Base-by-base conservation (phyloP, 2,329 filamentous ascomycete species). In the Talaromyces sp. region DNA sequence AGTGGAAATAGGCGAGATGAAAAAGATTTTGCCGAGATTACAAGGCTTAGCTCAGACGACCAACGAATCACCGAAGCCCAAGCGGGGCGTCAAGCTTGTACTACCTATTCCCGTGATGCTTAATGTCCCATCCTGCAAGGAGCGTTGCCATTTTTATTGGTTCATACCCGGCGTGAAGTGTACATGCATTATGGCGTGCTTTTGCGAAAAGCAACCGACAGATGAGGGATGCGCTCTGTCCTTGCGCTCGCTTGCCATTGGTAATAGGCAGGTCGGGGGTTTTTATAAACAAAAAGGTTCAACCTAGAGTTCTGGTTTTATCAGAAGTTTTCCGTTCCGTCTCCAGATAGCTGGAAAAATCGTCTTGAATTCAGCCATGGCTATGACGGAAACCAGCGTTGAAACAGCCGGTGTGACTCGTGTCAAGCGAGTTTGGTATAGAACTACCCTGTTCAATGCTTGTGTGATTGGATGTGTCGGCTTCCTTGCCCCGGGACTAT, bases 401-500 rank as follows among this genome's bases (percentile, higher is more conserved):
- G 43, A 45, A 19, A 13, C 27, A 10, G 43, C 29, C n/a, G 43
- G 43, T 8, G 29, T 33, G 17, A 10, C 8, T 3, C 22, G 19
- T 19, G 45, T 17, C 10, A 51, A 51, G 35, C 42, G 35, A 20
- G 24, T 39, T 1, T 53, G 45, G 45, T 45, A 53, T 32, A 45
- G 51, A 13, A 43, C 39, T 9, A 45, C 39, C 11, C 20, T 53
- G 2, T 53, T 47, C 43, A 47, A 54, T 35, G 37, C 45, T 32
- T 43, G 35, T 22, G 30, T 54, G 11, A 39, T 54, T 24, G 36
- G 33, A 27, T 13, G 43, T 22, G 45, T 43, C 22, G 52, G 41
- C 19, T 54, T 54, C 37, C 22, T 50, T 13, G 51, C 51, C n/a
- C 51, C 51, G 2, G 51, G 51, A 10, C 16, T 54, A 47, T 54